Base-by-base conservation (phyloP, 1,284 basidiomycete genomes). In the Anthracocystis setariae region DNA sequence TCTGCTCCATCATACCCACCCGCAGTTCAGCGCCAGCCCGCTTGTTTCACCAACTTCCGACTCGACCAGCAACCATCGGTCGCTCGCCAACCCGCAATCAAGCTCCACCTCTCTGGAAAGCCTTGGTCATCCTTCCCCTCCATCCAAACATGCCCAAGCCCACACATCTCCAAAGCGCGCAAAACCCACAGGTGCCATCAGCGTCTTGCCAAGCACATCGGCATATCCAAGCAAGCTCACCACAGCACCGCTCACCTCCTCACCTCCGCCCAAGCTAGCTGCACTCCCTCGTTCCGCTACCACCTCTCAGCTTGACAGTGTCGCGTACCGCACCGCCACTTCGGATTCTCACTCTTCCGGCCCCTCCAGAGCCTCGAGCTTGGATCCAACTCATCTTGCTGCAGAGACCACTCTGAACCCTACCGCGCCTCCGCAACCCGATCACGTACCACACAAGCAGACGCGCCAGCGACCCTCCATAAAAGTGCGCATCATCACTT, bases 401-500 rank as follows among this genome's bases (percentile, higher is more conserved):
- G 20, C 46, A n/a, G 38, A 38, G 44, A 44, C 5, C 18, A 8
- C n/a, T 8, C 21, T 15, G 25, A 43, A 7, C 9, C 21, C 35
- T n/a, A 2, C 17, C 1, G 15, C 27, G 13, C 46, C 44, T 15
- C 37, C 23, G 10, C 23, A 2, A 20, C n/a, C 3, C 4, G 29
- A 20, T 10, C 29, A n/a, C 5, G 20, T 3, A 0, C 17, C n/a
- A 20, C 24, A 38, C n/a, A 50, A 55, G 23, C 35, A 38, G n/a
- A 8, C 10, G 5, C 54, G 55, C 20, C 76, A 75, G 59, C 53
- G 73, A 25, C 77, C 73, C 0, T 62, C 53, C 33, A 84, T 86
- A 75, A 86, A 86, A 67, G 83, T 86, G 25, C 78, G 85, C 46
- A 80, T 86, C 51, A 81, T 85, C 43, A 86, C 85, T 2, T 86